Base-by-base conservation (phyloP, 352 stramenopile species). In the Phytophthora kernoviae region DNA sequence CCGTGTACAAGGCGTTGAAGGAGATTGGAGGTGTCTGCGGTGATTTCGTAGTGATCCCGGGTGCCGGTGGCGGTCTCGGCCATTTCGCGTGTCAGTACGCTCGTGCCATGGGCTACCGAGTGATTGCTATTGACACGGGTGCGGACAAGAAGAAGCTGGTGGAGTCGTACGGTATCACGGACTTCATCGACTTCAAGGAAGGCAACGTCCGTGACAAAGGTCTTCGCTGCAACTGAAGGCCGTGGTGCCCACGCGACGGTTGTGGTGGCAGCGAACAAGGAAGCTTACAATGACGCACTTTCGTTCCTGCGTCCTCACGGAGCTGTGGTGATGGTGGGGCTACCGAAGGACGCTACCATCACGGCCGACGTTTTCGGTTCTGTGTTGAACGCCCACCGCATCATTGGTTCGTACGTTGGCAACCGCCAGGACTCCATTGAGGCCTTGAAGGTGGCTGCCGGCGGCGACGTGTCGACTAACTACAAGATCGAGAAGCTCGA, bases 31-130 rank as follows among this genome's bases (percentile, higher is more conserved):
- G 70, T 24, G 43, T 70, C 24, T 44, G 58, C 5, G 73, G 70
- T 14, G 58, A 81, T 14, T 74, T 43, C 6, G 62, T 96, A 0
- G 84, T 62, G 32, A 71, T 96, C 24, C 64, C 75, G 0, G 87
- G 87, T n/a, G 67, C 67, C 20, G 70, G 88, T 32, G 87, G 87
- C 22, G 75, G 86, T 24, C 65, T 96, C 2, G 86, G 87, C 11
- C 87, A 96, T 58, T 77, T 91, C 49, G 84, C 65, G 2, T 73
- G 91, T 49, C 89, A 94, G 60, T 83, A 91, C 43, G 87, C 79
- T 9, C 65, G 73, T 4, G 79, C 72, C 11, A 86, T 95, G 64
- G 79, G 81, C 24, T 77, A 75, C 54, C 68, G 81, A 17, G 77
- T 94, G 1, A 84, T 86, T 17, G 83, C 88, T 1, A 75, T 97